phyloP scores from a whole-genome alignment of 225 moss, liverwort and hornwort genomes.

The Sphagnum tenellum region DNA sequence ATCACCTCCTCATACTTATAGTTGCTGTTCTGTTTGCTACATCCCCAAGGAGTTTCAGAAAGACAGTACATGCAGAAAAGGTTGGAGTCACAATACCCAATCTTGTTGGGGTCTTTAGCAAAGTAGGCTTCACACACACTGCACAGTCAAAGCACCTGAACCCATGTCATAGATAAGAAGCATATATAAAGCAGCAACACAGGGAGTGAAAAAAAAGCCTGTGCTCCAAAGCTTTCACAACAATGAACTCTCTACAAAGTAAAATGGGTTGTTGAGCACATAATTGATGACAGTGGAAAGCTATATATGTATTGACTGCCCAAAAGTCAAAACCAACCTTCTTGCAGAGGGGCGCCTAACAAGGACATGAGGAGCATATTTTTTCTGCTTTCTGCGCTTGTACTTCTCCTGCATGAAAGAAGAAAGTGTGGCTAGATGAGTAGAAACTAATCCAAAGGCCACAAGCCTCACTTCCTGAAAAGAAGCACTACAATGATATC shows the following conservation, averaged over 20 bases:
- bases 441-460: not conserved
- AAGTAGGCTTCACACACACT: conserved; percentile 99
- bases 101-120: conserved; percentile 88
- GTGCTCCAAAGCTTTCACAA: too few species aligned
- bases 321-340: conserved; percentile 33
- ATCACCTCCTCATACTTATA: too few species aligned
- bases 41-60: not conserved
- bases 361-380: conserved; percentile 83
- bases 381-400: conserved; percentile 94
- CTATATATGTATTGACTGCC: too few species aligned
- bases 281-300: too few species aligned
- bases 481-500: not conserved
- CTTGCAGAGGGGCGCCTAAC: conserved; percentile 80
- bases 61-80: conserved; percentile 1
- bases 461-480: not conserved
- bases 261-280: too few species aligned
- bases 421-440: too few species aligned
- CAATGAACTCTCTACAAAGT: too few species aligned
- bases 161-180: too few species aligned
- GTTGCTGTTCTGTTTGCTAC: too few species aligned
- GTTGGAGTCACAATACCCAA: conserved; percentile 38
- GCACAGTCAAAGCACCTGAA: conserved; percentile 4
- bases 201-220: too few species aligned
- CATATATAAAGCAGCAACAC: too few species aligned
- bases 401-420: conserved; percentile 77